Evolutionary conservation across 225 moss, liverwort and hornwort species (phyloP).

Genomic region (Straminergon stramineum): DNA sequence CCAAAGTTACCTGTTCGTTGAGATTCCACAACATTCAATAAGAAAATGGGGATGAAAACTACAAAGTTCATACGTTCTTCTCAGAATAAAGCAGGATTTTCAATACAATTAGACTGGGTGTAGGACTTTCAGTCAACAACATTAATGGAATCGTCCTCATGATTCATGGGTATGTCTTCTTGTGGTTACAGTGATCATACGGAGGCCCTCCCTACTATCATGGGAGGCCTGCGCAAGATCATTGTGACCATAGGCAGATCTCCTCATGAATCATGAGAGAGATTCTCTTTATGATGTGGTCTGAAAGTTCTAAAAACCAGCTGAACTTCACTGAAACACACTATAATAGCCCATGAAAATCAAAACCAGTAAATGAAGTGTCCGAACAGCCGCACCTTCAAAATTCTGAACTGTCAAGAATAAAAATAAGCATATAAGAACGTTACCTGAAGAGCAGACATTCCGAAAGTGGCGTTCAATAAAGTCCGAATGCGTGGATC

Average conservation of each 20-base stretch:
- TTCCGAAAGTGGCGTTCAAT: slow-evolving; percentile 70
- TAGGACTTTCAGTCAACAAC: not conserved
- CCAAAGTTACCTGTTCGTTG: slow-evolving; percentile 89
- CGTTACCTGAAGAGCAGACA: slow-evolving; percentile 79
- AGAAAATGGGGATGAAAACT: not conserved
- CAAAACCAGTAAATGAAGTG: not conserved
- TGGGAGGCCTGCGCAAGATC: not conserved
- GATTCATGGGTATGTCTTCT: not conserved
- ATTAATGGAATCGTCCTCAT: not conserved
- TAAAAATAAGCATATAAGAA: not conserved
- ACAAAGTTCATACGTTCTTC: not conserved
- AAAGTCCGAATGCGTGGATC: slow-evolving; percentile 52
- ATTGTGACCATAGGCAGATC: not conserved
- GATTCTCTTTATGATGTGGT: not conserved
- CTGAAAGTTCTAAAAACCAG: not conserved
- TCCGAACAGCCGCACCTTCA: not conserved
- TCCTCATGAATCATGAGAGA: not conserved
- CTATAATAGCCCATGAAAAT: not conserved
- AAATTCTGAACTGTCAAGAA: not conserved
- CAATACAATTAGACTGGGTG: not conserved
- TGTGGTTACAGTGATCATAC: not conserved
- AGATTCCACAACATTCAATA: not conserved
- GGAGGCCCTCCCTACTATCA: not conserved
- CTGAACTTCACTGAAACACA: not conserved
- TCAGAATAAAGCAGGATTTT: not conserved